Evolutionary conservation across 2,329 filamentous ascomycete species (phyloP).

Genomic region (Talaromyces sp.): DNA sequence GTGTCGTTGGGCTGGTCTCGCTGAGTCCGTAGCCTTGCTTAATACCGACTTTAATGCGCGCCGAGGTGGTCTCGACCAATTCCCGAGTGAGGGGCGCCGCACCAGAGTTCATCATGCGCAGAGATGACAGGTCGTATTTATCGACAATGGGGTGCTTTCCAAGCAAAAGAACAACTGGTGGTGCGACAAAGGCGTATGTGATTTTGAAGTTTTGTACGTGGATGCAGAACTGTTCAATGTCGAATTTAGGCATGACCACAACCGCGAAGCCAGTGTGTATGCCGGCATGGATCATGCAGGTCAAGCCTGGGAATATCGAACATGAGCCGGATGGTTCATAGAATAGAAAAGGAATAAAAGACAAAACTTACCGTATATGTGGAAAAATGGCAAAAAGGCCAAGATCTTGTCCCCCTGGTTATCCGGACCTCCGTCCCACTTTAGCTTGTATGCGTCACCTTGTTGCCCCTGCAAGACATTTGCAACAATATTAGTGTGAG

Average conservation of each 20-base stretch:
- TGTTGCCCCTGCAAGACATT: conserved; percentile 58
- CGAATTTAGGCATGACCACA: conserved; percentile 73
- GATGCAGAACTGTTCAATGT: conserved; percentile 70
- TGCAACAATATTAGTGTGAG: conserved; percentile 74
- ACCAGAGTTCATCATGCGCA: conserved; percentile 82
- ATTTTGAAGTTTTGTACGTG: conserved; percentile 70
- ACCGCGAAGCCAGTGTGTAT: conserved; percentile 61
- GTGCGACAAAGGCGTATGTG: conserved; percentile 76
- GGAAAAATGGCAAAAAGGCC: conserved; percentile 81
- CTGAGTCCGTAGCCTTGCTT: conserved; percentile 92
- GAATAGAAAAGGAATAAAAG: not conserved
- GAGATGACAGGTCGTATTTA: conserved; percentile 71
- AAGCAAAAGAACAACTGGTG: conserved; percentile 74
- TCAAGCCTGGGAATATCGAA: conserved; percentile 50
- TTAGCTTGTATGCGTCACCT: conserved; percentile 53
- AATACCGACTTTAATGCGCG: conserved; percentile 68
- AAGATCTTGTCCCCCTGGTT: conserved; percentile 67
- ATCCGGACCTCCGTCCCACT: conserved; percentile 53
- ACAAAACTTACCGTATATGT: conserved; percentile 70
- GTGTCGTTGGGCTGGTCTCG: conserved; percentile 77
- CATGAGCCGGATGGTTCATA: not conserved
- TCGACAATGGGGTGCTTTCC: conserved; percentile 72
- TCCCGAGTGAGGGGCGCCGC: conserved; percentile 80
- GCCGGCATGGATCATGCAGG: conserved; percentile 64
- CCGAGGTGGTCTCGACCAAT: conserved; percentile 69